Conservation (phyloP, 2,329 filamentous ascomycete genomes). For the Trichoderma sp. region DNA sequence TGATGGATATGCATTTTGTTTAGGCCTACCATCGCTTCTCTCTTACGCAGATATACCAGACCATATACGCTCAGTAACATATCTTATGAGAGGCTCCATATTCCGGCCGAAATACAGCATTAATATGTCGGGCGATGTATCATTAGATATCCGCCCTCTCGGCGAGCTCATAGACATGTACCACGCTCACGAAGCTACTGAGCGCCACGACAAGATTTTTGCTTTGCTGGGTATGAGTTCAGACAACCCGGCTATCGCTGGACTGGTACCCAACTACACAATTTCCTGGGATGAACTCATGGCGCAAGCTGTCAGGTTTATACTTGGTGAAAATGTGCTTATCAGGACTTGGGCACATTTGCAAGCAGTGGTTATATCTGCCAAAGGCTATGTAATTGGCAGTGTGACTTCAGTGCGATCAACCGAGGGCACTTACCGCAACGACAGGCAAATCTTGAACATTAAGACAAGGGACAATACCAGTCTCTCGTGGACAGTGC, state of each 20-base stretch:
- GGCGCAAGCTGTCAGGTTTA: not conserved
- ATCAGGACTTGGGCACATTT: not conserved
- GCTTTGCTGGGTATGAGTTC: constrained; percentile 29
- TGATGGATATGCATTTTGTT: constrained; percentile 24
- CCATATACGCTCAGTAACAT: constrained; percentile 8
- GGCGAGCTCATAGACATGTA: constrained; percentile 23
- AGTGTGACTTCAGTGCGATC: not conserved
- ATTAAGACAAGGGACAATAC: not conserved
- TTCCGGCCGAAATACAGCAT: constrained; percentile 1
- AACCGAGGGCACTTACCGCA: not conserved
- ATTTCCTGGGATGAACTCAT: not conserved
- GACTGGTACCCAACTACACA: not conserved
- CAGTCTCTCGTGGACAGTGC: not conserved
- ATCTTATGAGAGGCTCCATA: constrained; percentile 20
- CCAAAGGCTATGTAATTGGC: constrained; percentile 3
- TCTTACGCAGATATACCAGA: not conserved
- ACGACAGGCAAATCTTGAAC: not conserved
- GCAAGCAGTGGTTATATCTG: not conserved
- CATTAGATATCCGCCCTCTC: constrained; percentile 31
- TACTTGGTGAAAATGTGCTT: not conserved
- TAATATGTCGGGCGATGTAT: not conserved
- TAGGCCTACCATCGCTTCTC: constrained; percentile 9
- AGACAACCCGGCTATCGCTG: not conserved
- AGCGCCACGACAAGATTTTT: constrained; percentile 31
- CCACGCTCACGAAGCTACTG: constrained; percentile 26